Conservation (phyloP, 495 filamentous ascomycete species). For the Cetradonia linearis region DNA sequence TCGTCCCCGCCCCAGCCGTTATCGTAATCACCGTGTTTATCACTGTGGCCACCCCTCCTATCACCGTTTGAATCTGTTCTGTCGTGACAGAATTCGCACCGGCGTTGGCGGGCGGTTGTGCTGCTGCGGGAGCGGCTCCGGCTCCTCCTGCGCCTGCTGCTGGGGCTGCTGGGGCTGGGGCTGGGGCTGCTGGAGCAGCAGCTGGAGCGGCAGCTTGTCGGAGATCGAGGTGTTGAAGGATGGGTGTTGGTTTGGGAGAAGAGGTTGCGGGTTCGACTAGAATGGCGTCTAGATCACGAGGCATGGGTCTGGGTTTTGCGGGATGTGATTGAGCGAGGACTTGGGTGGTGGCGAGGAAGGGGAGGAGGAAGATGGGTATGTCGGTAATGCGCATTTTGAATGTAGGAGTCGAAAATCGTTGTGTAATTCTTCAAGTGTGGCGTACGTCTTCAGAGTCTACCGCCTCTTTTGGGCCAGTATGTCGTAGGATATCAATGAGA, state of each 20-base stretch:
- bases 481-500: not conserved
- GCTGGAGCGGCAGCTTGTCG: conserved; percentile 16
- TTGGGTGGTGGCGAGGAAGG: conserved; percentile 4
- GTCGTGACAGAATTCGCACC: conserved; percentile 6
- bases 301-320: not conserved
- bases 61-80: conserved; percentile 1
- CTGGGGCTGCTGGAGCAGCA: conserved; percentile 1
- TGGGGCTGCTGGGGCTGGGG: conserved; percentile 11
- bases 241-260: conserved; percentile 10
- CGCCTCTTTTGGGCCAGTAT: not conserved
- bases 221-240: conserved; percentile 19
- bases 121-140: conserved; percentile 2
- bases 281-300: conserved; percentile 16
- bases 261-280: conserved; percentile 12
- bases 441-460: not conserved
- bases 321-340: not conserved
- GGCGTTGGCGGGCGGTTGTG: conserved; percentile 15
- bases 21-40: conserved; percentile 9
- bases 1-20: conserved; percentile 6
- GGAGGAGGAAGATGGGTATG: conserved; percentile 16
- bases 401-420: not conserved
- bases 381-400: conserved; percentile 3
- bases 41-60: conserved; percentile 9
- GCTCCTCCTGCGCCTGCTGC: conserved; percentile 18
- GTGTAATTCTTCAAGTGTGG: not conserved